Base-by-base conservation (phyloP, 169 alveolate species). In the Perkinsus olseni region DNA sequence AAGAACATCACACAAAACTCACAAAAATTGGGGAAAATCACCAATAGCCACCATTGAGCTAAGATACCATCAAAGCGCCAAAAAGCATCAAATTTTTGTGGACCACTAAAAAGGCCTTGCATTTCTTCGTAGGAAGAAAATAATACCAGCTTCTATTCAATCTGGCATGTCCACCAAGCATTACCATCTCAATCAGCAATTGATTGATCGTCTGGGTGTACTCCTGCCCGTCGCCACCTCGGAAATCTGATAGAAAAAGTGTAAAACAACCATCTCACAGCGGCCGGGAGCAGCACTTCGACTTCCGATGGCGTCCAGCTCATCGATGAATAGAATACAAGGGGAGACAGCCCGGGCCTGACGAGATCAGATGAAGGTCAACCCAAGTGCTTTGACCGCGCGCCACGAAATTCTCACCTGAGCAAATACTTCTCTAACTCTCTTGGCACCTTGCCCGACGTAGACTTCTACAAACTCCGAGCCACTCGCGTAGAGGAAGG, bases 381-480 rank as follows among this genome's bases (percentile, higher is more conserved):
- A n/a, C n/a, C n/a, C n/a, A n/a, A 17, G 62, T 17, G 6, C 17
- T 45, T 10, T 45, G 6, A 45, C 62, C 62, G 17, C 62, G 6
- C 62, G 24, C 62, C 6, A 45, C 17, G 62, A 45, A 45, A 93
- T n/a, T 74, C 98, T 92, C 74, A 98, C 98, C 92, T 96, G 96
- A 20, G 96, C 95, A 94, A 98, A 98, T 90, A 98, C 95, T 38
- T 97, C 98, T 92, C 99, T 96, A 3, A 98, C 97, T 92, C 99
- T 94, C 90, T 97, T 97, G 17, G 99, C 99, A 38, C 99, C 99
- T 62, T 97, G 98, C 34, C 99, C 99, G 34, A 98, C 99, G 95
- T 94, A 98, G 92, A 98, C 96, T 95, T 98, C 99, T 39, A 97
- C 99, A 93, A 98, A 98, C 92, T 98, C 99, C 28, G 99, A 97